Evolutionary conservation across 345 rosid species (phyloP).

Genomic region (Euphorbia pulcherrima): DNA sequence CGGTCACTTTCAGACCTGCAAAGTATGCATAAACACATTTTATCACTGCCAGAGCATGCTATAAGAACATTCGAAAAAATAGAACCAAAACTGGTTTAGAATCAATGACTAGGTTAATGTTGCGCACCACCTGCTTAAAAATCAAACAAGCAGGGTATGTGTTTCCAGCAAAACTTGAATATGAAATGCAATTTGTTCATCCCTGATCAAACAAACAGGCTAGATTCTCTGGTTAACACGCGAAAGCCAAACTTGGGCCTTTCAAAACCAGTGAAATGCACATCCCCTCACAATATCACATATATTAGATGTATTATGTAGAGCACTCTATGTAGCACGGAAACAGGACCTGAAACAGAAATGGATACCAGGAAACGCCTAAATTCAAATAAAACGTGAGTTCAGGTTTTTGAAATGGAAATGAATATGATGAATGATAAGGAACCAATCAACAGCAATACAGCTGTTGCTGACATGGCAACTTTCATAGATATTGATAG

Average conservation of each 20-base stretch:
- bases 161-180: neutral
- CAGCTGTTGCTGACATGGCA: too few relatives aligned
- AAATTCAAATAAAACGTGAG: too few relatives aligned
- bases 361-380: too few relatives aligned
- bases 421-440: too few relatives aligned
- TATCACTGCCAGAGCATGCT: neutral
- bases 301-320: too few relatives aligned
- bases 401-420: too few relatives aligned
- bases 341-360: too few relatives aligned
- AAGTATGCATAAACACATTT: conserved; percentile 2
- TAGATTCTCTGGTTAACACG: neutral
- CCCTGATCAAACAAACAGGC: neutral
- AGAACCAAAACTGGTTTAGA: neutral
- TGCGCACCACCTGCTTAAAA: neutral
- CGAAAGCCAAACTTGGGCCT: neutral
- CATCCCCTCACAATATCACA: neutral
- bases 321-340: too few relatives aligned
- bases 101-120: neutral
- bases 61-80: neutral
- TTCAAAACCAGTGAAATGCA: neutral
- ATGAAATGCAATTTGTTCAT: neutral
- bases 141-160: too few relatives aligned
- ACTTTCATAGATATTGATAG: too few relatives aligned
- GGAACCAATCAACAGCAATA: too few relatives aligned
- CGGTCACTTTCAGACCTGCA: conserved; percentile 83